Percentiles rank a stretch among this genome's conserved stretches.
Conservation (phyloP, 164 flowering plant genomes). For the Chimonanthus praecox region DNA sequence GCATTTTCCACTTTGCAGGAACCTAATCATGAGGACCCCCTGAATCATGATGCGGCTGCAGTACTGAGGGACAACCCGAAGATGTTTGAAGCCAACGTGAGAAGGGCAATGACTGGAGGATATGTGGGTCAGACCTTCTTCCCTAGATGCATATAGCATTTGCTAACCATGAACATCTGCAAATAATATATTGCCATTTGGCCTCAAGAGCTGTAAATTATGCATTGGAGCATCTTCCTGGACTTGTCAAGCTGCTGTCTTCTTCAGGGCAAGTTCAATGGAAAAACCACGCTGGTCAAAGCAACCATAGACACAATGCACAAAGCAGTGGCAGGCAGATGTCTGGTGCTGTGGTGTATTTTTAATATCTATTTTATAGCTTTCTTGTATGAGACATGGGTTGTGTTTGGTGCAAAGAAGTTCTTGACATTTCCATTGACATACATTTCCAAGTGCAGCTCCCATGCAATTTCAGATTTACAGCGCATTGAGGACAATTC, state of each 20-base stretch:
- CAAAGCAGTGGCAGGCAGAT: background rate
- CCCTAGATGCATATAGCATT: slow-evolving; percentile 41
- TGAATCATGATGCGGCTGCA: slow-evolving; percentile 73
- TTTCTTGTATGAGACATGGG: background rate
- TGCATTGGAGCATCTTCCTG: slow-evolving; percentile 1
- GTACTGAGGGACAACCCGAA: slow-evolving; percentile 71
- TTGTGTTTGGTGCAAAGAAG: background rate
- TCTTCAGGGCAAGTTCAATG: background rate
- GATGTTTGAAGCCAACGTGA: slow-evolving; percentile 58
- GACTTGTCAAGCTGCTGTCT: background rate
- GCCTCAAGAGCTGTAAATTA: slow-evolving; percentile 15
- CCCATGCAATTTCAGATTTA: too few species aligned
- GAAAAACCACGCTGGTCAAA: background rate
- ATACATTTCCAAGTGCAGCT: too few species aligned
- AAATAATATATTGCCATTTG: background rate
- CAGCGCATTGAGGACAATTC: too few species aligned
- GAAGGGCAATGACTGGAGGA: slow-evolving; percentile 76
- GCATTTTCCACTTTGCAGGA: slow-evolving; percentile 29
- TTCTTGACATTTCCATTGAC: too few species aligned
- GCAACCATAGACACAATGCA: too few species aligned
- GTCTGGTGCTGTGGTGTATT: background rate
- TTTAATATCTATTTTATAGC: too few species aligned
- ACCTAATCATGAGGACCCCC: slow-evolving; percentile 74
- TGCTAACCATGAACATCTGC: background rate
- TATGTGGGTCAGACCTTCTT: slow-evolving; percentile 58